These are phyloP conservation scores for Rhizopus stolonifer DNA, from an alignment of 371 early-diverging fungal species.

Conservation along the genomic window DNA sequence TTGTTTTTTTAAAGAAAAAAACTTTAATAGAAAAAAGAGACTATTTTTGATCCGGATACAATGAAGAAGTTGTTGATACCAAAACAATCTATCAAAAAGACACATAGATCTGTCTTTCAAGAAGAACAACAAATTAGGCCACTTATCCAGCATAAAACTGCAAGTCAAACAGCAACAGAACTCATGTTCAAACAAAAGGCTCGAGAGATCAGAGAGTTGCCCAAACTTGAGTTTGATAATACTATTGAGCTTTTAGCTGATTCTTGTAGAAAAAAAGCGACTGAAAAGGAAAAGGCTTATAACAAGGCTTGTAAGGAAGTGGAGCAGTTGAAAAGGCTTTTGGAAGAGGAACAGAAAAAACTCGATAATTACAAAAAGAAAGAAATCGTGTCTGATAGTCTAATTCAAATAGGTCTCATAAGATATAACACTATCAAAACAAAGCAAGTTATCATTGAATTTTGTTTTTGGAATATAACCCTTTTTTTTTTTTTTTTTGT, in stretches of 20 bases:
- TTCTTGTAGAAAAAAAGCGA: background rate
- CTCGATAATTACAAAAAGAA: background rate
- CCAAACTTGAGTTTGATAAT: background rate
- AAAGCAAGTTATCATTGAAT: background rate
- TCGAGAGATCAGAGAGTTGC: background rate
- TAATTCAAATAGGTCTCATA: background rate
- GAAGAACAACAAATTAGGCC: too few species aligned
- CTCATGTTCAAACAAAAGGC: background rate
- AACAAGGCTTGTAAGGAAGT: background rate
- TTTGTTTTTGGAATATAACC: too few species aligned
- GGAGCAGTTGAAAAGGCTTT: background rate
- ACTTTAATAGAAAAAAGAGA: background rate
- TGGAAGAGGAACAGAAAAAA: background rate
- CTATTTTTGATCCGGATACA: background rate
- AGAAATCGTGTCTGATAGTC: background rate
- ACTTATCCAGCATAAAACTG: background rate
- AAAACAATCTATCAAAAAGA: background rate
- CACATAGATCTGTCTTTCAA: too few species aligned
- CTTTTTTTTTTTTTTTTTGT: background rate
- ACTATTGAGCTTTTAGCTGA: slow-evolving; percentile 1
- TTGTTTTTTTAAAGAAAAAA: background rate
- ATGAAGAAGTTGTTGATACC: background rate
- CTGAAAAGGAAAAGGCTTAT: slow-evolving; percentile 1
- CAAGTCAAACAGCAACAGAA: background rate
- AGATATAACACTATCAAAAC: background rate